Percentiles rank a stretch among this genome's conserved stretches.
These are phyloP conservation scores for Fusarium compactum DNA, from an alignment of 2,329 filamentous ascomycete species.

Conservation along the genomic window DNA sequence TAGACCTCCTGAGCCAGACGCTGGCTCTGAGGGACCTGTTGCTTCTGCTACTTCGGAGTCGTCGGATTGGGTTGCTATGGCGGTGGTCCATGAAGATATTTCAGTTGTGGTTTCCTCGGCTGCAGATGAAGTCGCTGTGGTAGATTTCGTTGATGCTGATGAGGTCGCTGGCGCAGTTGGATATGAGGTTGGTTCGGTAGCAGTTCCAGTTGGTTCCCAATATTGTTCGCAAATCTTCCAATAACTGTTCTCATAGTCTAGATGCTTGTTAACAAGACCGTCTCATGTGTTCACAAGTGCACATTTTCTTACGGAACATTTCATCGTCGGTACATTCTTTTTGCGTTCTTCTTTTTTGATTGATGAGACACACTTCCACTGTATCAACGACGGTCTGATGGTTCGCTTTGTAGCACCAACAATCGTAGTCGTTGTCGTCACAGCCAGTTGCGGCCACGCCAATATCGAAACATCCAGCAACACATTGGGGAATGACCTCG, in stretches of 20 bases:
- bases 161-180: slow-evolving; percentile 14
- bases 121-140: slow-evolving; percentile 1
- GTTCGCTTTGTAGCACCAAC: slow-evolving; percentile 44
- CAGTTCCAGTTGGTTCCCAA: slow-evolving; percentile 44
- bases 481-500: slow-evolving; percentile 37
- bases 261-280: neutral
- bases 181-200: slow-evolving; percentile 35
- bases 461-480: slow-evolving; percentile 41
- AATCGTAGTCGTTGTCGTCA: slow-evolving; percentile 39
- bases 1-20: neutral
- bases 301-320: slow-evolving; percentile 35
- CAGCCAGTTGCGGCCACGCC: slow-evolving; percentile 43
- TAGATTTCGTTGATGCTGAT: neutral
- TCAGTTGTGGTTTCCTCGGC: neutral
- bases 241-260: slow-evolving; percentile 46
- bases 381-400: slow-evolving; percentile 45
- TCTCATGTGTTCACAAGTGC: neutral
- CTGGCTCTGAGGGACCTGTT: neutral
- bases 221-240: slow-evolving; percentile 47
- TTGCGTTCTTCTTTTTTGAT: slow-evolving; percentile 30
- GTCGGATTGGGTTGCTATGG: slow-evolving; percentile 2
- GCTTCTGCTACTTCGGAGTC: slow-evolving; percentile 10
- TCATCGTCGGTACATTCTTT: slow-evolving; percentile 39
- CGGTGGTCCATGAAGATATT: neutral
- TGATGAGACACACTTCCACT: slow-evolving; percentile 37